Base-by-base conservation (phyloP, 2,329 filamentous ascomycete species). In the Penicillium sp. region DNA sequence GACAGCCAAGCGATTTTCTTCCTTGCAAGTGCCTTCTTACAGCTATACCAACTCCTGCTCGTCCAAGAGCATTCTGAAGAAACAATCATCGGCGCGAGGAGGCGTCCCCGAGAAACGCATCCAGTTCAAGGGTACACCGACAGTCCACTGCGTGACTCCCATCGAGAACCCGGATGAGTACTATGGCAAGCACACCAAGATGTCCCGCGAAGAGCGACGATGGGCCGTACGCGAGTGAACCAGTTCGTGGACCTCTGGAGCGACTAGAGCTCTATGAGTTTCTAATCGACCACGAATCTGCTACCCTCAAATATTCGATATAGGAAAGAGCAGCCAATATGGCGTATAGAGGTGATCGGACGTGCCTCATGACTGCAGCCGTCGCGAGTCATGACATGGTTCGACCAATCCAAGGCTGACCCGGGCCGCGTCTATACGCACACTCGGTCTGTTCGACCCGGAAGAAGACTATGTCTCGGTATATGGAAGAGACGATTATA, bases 41-140 rank as follows among this genome's bases (percentile, higher is more conserved):
- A 58, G 66, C 25, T 79, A 79, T 58, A 64, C 62, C 55, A 77
- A 78, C 61, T 66, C 69, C 18, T 72, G 74, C 59, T 69, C 71
- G 1, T 70, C 73, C 20, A 76, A 76, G 64, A 74, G 75, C 58
- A 78, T 79, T 49, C 70, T 78, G 50, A 78, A 78, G 68, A 77
- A 76, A 62, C 63, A 68, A 5, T 50, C 64, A 3, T 51, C 57
- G 1, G 46, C 54, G 13, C 44, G 53, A 39, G 31, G 61, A 20
- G 44, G 56, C 24, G 50, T 56, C 40, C 25, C 55, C 43, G 58
- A 64, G 28, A 76, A 76, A 55, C 69, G 68, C 41, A 72, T 78
- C 42, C 69, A 75, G 43, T 78, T 78, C 60, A 61, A 67, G 35
- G 70, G 68, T 33, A 72, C 73, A 5, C 76, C 76, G 4, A 73